A percentile compares a stretch with the other conserved stretches of the same genome.
phyloP scores from a whole-genome alignment of 2,329 filamentous ascomycete genomes.

The Tolypocladium pustulatum region DNA sequence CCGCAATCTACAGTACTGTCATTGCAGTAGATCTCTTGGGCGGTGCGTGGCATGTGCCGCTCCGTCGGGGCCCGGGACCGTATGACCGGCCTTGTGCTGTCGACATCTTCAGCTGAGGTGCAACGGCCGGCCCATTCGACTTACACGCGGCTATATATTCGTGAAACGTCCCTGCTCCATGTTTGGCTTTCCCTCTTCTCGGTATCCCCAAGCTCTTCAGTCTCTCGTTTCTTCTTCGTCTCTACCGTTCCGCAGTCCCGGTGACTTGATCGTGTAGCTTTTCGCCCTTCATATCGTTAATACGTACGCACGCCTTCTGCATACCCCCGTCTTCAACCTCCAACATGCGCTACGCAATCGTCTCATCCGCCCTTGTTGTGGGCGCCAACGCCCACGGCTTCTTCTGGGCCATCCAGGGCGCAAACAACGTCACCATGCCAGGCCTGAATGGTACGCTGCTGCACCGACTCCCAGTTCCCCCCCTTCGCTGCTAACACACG shows the following conservation, averaged over 20 bases:
- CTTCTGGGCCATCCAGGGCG: constrained; percentile 43
- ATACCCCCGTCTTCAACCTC: not conserved
- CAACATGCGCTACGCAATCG: constrained; percentile 19
- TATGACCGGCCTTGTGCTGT: not conserved
- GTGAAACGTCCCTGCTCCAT: not conserved
- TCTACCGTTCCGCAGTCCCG: constrained; percentile 1
- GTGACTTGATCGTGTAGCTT: not conserved
- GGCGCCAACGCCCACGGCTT: constrained; percentile 47
- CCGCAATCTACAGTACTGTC: not conserved
- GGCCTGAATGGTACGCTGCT: constrained; percentile 30
- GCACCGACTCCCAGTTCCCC: not conserved
- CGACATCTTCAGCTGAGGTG: not conserved
- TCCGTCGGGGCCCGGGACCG: not conserved
- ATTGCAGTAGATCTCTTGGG: not conserved
- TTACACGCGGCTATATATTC: not conserved
- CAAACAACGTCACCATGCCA: constrained; percentile 53
- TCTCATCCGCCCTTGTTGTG: constrained; percentile 27
- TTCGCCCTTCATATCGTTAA: not conserved
- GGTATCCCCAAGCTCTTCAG: not conserved
- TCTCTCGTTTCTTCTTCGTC: not conserved
- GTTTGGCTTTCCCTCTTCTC: not conserved
- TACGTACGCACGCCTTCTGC: not conserved
- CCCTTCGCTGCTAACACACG: not conserved
- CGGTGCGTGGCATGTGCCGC: not conserved
- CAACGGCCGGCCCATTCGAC: not conserved